Evolutionary conservation across 345 rosid genomes (phyloP).

Genomic region (Syzygium grande): DNA sequence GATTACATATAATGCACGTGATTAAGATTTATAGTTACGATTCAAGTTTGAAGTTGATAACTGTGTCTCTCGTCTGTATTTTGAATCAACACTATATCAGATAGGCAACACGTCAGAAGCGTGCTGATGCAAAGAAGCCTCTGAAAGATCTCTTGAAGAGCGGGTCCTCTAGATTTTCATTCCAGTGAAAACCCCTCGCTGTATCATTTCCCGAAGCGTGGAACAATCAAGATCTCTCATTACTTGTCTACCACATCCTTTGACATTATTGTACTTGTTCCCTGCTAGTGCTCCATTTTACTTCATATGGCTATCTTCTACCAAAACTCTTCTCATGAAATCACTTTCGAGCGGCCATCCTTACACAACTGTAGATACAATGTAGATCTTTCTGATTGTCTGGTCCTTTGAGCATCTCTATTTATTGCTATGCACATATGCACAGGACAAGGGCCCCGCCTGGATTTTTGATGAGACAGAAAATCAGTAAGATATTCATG

Average conservation of each 20-base stretch:
- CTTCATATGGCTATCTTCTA: background rate
- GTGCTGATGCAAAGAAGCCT: conserved; percentile 46
- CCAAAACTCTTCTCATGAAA: background rate
- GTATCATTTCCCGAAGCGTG: background rate
- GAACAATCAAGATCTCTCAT: background rate
- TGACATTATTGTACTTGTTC: background rate
- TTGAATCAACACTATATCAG: conserved; percentile 27
- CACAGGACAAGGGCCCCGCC: conserved; percentile 26
- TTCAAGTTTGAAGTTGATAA: background rate
- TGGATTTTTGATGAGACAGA: conserved; percentile 16
- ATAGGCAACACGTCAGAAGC: conserved; percentile 42
- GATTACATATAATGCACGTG: background rate
- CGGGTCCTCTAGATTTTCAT: conserved; percentile 17
- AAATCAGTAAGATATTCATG: conserved; percentile 4
- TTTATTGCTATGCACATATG: conserved; percentile 2
- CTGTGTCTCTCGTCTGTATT: conserved; percentile 7
- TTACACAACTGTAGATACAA: background rate
- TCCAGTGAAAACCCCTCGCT: conserved; percentile 20
- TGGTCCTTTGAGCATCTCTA: background rate
- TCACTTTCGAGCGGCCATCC: background rate
- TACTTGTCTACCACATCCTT: background rate
- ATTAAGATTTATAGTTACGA: background rate
- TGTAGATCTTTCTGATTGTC: background rate
- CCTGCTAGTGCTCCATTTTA: background rate
- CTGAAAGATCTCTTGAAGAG: conserved; percentile 27